Evolutionary conservation across 179 eudicot species (phyloP).

Genomic region (Spergularia azorica): DNA sequence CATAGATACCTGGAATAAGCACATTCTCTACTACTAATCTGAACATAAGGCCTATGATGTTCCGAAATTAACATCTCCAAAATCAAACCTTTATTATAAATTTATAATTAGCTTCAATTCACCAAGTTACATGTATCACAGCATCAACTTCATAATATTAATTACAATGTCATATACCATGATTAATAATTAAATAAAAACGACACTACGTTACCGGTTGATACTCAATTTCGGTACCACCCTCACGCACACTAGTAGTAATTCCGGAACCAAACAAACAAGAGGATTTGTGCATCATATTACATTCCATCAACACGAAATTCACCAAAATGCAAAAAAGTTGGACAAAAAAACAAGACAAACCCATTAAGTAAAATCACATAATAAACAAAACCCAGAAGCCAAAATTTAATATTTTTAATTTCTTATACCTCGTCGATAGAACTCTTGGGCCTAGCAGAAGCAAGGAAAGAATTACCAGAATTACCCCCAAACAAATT

Average conservation of each 20-base stretch:
- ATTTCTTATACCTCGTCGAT: constrained; percentile 53
- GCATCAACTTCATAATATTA: no score
- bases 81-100: background rate
- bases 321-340: background rate
- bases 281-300: background rate
- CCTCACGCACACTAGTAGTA: background rate
- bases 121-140: background rate
- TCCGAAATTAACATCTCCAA: background rate
- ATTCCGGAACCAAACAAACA: background rate
- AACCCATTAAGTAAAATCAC: constrained; percentile 24
- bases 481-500: background rate
- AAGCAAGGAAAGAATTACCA: constrained; percentile 43
- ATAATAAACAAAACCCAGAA: constrained; percentile 22
- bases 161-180: background rate
- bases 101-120: background rate
- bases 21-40: background rate
- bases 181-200: background rate
- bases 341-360: constrained; percentile 4
- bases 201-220: background rate
- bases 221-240: background rate
- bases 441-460: constrained; percentile 61
- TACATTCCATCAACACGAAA: background rate
- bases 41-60: background rate
- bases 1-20: background rate
- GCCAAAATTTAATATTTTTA: background rate